Base-by-base conservation (phyloP, 2,329 filamentous ascomycete species). In the Exophiala lecanii-corni region DNA sequence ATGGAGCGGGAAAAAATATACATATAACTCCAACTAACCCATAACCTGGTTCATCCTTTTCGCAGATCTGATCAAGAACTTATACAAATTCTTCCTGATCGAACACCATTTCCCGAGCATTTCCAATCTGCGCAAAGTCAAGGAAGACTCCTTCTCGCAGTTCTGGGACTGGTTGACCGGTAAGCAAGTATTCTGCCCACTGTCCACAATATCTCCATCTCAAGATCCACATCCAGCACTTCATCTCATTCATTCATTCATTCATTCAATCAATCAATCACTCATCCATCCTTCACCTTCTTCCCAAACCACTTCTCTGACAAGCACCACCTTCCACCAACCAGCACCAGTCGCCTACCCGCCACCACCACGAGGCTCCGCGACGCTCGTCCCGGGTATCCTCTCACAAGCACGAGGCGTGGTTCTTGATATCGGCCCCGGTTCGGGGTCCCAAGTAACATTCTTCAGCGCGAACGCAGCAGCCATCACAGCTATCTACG, bases 381-480 rank as follows among this genome's bases (percentile, higher is more conserved):
- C 61, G 5, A 59, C 61, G 9, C 58, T 71, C 12, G 62, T 72
- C 40, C 65, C 69, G 0, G 57, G 62, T 1, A 56, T 73, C 5
- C 58, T 72, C 15, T 55, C 62, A 15, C 57, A 60, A 17, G 64
- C 69, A 2, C 54, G 55, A 1, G 71, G 72, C 2, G 50, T 63
- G 3, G 67, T 74, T 13, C 62, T 75, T 3, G 71, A 74, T 49
- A 61, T 74, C 20, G 71, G 71, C 4, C 75, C 76, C 1, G 76
- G 76, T 3, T 71, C 64, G 20, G 76, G 76, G 21, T 65, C 70
- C 10, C 69, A 76, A 41, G 63, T 77, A 36, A 60, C 61, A 1
- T 64, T 66, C 34, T 73, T 78, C 47, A 28, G 63, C 5, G 57
- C 64, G 41, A 59, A 61, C 5, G 55, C 60, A 2, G 60, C 64